phyloP scores from a whole-genome alignment of 1,284 basidiomycete genomes.

The Mycena sp. region DNA sequence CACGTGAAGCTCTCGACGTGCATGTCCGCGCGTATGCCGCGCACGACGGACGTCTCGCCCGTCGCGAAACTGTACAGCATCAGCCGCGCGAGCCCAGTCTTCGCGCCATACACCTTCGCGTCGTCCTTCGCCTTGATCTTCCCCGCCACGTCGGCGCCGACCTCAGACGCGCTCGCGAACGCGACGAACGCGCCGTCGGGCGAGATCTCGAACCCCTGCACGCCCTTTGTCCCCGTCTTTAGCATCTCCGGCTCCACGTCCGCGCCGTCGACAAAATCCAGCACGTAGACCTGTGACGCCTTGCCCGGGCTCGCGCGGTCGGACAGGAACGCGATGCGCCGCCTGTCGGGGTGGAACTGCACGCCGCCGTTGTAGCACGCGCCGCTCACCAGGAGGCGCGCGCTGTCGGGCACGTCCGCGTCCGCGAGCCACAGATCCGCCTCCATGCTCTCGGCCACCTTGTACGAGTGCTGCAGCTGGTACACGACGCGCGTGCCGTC shows the following conservation, averaged over 20 bases:
- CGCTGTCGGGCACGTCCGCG: slow-evolving; percentile 35
- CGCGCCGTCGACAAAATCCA: slow-evolving; percentile 21
- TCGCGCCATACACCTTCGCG: slow-evolving; percentile 37
- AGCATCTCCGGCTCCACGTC: slow-evolving; percentile 23
- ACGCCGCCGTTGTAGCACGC: slow-evolving; percentile 38
- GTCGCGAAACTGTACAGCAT: slow-evolving; percentile 37
- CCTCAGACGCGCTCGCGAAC: slow-evolving; percentile 34
- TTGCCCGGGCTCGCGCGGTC: slow-evolving; percentile 39
- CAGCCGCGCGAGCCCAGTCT: slow-evolving; percentile 32
- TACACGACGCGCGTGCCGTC: slow-evolving; percentile 40
- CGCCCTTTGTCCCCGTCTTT: slow-evolving; percentile 25
- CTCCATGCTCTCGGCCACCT: slow-evolving; percentile 26
- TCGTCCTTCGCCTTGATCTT: slow-evolving; percentile 35
- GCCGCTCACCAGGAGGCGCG: slow-evolving; percentile 37
- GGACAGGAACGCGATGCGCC: slow-evolving; percentile 39
- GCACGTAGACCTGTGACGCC: slow-evolving; percentile 32
- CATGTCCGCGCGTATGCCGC: slow-evolving; percentile 33
- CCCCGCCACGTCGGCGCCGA: slow-evolving; percentile 22
- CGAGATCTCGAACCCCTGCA: slow-evolving; percentile 42
- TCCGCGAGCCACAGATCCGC: slow-evolving; percentile 44
- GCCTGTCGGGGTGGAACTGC: slow-evolving; percentile 40
- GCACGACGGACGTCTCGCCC: slow-evolving; percentile 30
- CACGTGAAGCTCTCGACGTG: slow-evolving; percentile 42
- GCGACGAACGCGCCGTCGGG: slow-evolving; percentile 41
- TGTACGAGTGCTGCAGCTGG: slow-evolving; percentile 43